phyloP scores from a whole-genome alignment of 495 filamentous ascomycete species.

The Geoglossum glabrum region DNA sequence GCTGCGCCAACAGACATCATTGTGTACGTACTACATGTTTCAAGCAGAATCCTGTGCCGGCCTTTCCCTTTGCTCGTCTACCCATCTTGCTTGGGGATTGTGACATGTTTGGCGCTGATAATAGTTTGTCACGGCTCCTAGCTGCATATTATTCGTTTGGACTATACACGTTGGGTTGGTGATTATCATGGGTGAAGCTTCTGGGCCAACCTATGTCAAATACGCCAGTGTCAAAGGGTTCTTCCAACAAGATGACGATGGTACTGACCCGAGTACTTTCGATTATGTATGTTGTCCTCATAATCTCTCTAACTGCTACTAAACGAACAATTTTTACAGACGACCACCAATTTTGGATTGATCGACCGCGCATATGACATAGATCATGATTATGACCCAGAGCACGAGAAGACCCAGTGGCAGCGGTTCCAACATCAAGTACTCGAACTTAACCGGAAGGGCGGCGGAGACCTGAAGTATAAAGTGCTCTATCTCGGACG shows the following conservation, averaged over 20 bases:
- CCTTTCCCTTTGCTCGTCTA: too few relatives aligned
- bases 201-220: conserved; percentile 19
- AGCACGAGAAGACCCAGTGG: conserved; percentile 37
- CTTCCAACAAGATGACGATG: conserved; percentile 47
- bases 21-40: neutral
- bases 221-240: conserved; percentile 48
- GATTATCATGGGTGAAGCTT: neutral
- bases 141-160: neutral
- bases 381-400: conserved; percentile 14
- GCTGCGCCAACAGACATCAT: neutral
- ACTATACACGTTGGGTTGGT: neutral
- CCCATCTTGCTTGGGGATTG: neutral
- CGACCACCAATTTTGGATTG: conserved; percentile 41
- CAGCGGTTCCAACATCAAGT: conserved; percentile 41
- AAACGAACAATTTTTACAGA: neutral
- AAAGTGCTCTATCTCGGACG: conserved; percentile 51
- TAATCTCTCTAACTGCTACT: neutral
- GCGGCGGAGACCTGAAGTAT: conserved; percentile 31
- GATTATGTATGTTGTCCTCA: conserved; percentile 32
- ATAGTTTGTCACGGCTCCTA: neutral
- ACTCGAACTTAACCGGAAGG: conserved; percentile 28
- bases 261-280: conserved; percentile 41
- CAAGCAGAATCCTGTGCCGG: too few relatives aligned
- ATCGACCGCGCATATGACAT: conserved; percentile 33
- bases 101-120: neutral